Evolutionary conservation across 768 basidiomycete species (phyloP), one percentile per base, ranked within the genome.

Genomic region (Termitomyces sp.): DNA sequence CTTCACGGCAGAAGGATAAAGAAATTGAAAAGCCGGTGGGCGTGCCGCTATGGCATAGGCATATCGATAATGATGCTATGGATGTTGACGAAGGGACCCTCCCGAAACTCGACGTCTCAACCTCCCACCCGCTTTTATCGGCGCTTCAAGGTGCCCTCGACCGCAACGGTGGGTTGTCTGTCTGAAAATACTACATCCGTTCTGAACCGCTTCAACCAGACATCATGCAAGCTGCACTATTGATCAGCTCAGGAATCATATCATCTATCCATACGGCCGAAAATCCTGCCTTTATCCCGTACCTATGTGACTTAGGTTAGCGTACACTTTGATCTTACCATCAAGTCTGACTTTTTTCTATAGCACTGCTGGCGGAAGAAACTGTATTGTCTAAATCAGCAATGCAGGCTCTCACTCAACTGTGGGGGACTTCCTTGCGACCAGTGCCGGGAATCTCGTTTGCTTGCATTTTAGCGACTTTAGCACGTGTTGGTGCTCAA

Each of bases 401-500:
- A 37, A 70, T 65, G 49, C 66, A 67, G 27, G 67, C 71, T 22
- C 68, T 81, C 53, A 68, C 64, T 44, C 69, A 73, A 50, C 36
- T 76, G 20, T 75, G 78, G 73, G 50, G 49, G 30, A 57, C 47
- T 39, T 57, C 63, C 45, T 50, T 58, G 40, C 59, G 36, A 39
- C 20, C 49, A 37, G 60, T 56, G 7, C 69, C 67, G 20, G 67
- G 67, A n/a, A 73, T 76, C 55, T 70, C 68, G 50, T 73, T 74
- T 53, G 55, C 63, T 22, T 68, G 69, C 39, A 60, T 84, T 34
- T 48, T 77, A 16, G 65, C 62, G 9, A 69, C 71, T 14, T 68
- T 87, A 2, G 62, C 72, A 3, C 73, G 68, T 51, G 71, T 87
- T 12, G 85, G 83, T 39, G 81, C 81, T 2, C 71, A 73, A 42